Percentiles rank a stretch among this genome's conserved stretches.
Evolutionary conservation across 1,139 yeast species (phyloP).

Genomic region (Blastobotrys malaysiensis): DNA sequence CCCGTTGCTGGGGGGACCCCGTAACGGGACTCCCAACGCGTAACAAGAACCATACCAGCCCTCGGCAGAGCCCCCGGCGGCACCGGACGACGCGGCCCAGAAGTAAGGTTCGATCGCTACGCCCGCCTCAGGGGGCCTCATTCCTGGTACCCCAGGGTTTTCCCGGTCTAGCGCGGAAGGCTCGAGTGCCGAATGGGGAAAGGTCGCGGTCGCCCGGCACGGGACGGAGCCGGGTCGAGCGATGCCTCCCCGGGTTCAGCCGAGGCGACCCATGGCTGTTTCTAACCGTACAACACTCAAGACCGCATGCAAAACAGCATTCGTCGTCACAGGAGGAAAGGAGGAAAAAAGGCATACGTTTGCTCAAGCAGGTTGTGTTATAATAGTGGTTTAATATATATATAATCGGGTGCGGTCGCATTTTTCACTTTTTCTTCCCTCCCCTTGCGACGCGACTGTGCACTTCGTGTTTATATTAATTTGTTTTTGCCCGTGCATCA

Average conservation of each 20-base stretch:
- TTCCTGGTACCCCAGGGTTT: too few species aligned
- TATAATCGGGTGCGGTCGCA: not conserved
- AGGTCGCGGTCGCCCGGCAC: not conserved
- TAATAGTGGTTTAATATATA: not conserved
- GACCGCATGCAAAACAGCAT: not conserved
- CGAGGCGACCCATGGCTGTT: not conserved
- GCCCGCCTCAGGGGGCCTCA: too few species aligned
- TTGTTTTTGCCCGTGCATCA: not conserved
- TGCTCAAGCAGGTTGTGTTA: not conserved
- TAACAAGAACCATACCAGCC: too few species aligned
- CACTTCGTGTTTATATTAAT: not conserved
- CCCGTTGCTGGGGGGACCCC: too few species aligned
- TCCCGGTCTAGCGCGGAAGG: not conserved
- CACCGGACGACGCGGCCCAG: too few species aligned
- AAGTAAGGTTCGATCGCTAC: not conserved
- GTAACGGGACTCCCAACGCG: not conserved
- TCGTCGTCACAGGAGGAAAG: not conserved
- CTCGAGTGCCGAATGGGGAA: not conserved
- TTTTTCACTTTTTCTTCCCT: not conserved
- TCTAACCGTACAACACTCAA: not conserved
- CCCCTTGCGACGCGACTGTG: not conserved
- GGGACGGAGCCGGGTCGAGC: not conserved
- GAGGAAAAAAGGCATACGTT: not conserved
- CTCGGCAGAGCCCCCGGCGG: too few species aligned
- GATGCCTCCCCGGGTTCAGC: not conserved